These are phyloP conservation scores for Talaromyces pinophilus DNA, from an alignment of 2,329 filamentous ascomycete genomes.

Conservation along the genomic window DNA sequence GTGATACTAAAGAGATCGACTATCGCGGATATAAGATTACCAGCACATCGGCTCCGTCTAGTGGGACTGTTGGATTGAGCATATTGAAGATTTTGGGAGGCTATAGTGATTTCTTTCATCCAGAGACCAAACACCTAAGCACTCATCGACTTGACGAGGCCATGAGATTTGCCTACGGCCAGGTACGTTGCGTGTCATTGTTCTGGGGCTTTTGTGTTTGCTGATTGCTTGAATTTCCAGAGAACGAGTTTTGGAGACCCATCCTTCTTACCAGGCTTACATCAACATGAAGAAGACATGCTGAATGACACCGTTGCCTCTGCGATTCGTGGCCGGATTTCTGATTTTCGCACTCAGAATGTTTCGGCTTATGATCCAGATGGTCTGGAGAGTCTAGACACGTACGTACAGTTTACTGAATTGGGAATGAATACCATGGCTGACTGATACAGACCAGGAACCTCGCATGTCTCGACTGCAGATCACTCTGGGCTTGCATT, in stretches of 20 bases:
- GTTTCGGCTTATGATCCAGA: constrained; percentile 72
- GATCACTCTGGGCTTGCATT: constrained; percentile 75
- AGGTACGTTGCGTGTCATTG: constrained; percentile 33
- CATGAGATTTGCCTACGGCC: constrained; percentile 83
- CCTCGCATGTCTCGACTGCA: constrained; percentile 60
- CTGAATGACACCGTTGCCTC: constrained; percentile 62
- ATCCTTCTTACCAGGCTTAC: constrained; percentile 65
- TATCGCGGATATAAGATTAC: constrained; percentile 73
- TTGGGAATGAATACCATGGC: neutral
- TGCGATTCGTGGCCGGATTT: constrained; percentile 66
- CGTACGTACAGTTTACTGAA: constrained; percentile 37
- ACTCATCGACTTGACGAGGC: constrained; percentile 84
- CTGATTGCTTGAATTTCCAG: constrained; percentile 35
- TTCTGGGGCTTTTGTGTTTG: neutral
- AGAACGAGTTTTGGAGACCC: constrained; percentile 83
- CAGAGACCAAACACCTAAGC: constrained; percentile 63
- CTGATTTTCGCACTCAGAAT: constrained; percentile 70
- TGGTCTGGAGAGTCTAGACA: constrained; percentile 65
- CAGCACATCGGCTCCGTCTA: constrained; percentile 68
- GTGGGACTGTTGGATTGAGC: constrained; percentile 72
- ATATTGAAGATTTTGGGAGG: constrained; percentile 82
- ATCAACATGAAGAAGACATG: constrained; percentile 66
- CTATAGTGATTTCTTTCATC: constrained; percentile 64
- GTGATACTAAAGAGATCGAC: constrained; percentile 63
- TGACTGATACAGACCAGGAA: constrained; percentile 46